These are phyloP conservation scores for Eutrema heterophyllum DNA, from an alignment of 345 rosid genomes.

Conservation along the genomic window DNA sequence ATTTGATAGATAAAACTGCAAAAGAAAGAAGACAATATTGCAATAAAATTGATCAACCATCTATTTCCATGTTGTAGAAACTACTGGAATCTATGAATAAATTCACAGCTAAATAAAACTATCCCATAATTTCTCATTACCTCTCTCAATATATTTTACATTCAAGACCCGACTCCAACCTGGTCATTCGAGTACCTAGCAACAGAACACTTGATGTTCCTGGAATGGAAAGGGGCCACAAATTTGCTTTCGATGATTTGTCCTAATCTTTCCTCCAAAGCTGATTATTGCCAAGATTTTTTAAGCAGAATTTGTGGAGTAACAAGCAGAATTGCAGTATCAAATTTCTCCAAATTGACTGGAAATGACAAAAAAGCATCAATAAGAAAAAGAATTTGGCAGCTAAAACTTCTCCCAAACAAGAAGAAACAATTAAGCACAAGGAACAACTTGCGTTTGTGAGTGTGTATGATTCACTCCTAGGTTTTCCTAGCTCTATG, in stretches of 20 bases:
- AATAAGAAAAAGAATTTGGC: neutral
- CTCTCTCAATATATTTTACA: too few relatives aligned
- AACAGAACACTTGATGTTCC: too few relatives aligned
- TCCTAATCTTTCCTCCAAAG: neutral
- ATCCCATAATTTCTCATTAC: too few relatives aligned
- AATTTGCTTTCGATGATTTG: neutral
- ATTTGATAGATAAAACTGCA: neutral
- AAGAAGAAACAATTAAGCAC: neutral
- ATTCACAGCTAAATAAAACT: too few relatives aligned
- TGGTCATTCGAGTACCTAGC: too few relatives aligned
- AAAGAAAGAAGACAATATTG: neutral
- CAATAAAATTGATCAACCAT: neutral
- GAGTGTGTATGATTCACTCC: neutral
- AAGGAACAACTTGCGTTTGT: neutral
- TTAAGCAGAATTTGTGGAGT: neutral
- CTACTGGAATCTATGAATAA: too few relatives aligned
- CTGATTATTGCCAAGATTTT: neutral
- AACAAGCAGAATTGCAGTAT: neutral
- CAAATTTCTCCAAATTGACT: neutral
- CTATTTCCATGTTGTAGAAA: neutral
- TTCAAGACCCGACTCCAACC: too few relatives aligned
- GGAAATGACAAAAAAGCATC: neutral
- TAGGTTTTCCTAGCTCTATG: conserved; percentile 29
- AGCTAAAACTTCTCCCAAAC: neutral
- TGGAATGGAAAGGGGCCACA: too few relatives aligned